These are phyloP conservation scores for Ceratocystis cacaofunesta DNA, from an alignment of 2,329 filamentous ascomycete species.

Conservation along the genomic window DNA sequence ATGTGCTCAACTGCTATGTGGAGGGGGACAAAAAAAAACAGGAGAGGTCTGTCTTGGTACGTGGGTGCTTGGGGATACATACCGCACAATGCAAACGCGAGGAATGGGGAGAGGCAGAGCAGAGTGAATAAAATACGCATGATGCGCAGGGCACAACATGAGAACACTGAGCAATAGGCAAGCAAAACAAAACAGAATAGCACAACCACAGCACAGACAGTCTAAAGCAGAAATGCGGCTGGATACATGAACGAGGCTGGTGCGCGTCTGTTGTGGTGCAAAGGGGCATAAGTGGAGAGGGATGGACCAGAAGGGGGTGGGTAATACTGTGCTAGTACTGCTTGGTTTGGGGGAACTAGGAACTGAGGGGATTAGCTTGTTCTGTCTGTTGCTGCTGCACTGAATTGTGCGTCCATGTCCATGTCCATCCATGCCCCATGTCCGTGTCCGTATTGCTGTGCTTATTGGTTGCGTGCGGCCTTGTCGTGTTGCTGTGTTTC, in stretches of 20 bases:
- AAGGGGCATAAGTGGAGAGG: not conserved
- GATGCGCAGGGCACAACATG: no score
- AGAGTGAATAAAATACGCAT: not conserved
- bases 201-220: not conserved
- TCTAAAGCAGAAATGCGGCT: not conserved
- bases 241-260: constrained; percentile 5
- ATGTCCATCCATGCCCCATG: no score
- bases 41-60: not conserved
- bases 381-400: no score
- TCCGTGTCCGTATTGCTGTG: not conserved
- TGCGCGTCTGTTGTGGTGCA: constrained; percentile 1
- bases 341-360: not conserved
- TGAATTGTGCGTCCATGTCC: no score
- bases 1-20: not conserved
- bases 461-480: not conserved
- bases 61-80: not conserved
- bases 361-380: no score
- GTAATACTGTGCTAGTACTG: not conserved
- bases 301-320: not conserved
- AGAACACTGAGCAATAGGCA: not conserved
- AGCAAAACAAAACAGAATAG: not conserved
- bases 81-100: not conserved
- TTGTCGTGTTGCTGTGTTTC: not conserved
- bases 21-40: not conserved
- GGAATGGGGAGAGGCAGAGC: not conserved